phyloP scores from a whole-genome alignment of 148 eudicot species.

The Rhododendron mucronatum region DNA sequence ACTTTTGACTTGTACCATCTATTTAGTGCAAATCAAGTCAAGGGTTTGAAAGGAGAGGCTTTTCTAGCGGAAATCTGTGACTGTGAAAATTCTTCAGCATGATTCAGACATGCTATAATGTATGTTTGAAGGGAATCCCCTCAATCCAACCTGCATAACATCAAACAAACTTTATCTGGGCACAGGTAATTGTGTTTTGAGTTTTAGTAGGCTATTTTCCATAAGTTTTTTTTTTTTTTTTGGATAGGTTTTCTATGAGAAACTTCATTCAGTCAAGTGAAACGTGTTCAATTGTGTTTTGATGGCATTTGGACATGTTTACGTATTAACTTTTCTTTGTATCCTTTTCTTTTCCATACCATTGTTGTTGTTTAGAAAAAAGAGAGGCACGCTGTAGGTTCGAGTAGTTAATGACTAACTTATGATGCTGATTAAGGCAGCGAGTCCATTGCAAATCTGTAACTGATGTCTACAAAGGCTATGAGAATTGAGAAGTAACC shows the following conservation, averaged over 20 bases:
- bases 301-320: background rate
- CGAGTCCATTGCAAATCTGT: background rate
- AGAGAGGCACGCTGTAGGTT: background rate
- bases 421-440: background rate
- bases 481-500: background rate
- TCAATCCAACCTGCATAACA: background rate
- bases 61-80: background rate
- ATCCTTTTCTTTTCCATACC: background rate
- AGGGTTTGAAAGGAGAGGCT: background rate
- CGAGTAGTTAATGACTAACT: background rate
- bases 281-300: background rate
- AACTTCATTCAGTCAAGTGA: background rate
- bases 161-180: background rate
- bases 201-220: background rate
- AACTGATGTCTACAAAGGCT: background rate
- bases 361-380: background rate
- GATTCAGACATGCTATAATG: background rate
- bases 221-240: background rate
- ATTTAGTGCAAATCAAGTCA: background rate
- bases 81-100: background rate
- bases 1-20: background rate
- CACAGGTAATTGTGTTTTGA: conserved; percentile 4
- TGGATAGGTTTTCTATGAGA: background rate
- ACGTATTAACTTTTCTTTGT: background rate
- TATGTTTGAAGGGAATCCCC: background rate